Base-by-base conservation (phyloP, 805 yeast species). In the Babjeviella inositovora region DNA sequence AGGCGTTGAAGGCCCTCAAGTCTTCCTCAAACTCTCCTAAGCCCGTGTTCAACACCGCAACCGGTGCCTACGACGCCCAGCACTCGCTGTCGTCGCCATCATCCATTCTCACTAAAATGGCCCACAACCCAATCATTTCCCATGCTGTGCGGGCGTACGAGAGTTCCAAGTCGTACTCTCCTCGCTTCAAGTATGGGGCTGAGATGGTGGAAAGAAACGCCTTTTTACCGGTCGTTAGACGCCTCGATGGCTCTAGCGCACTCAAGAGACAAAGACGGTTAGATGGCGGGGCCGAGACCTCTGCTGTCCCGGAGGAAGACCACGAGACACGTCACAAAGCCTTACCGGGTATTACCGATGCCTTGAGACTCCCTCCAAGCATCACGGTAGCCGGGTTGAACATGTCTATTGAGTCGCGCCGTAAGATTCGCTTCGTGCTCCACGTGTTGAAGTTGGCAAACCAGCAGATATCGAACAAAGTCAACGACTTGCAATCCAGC, bases 401-500 rank as follows among this genome's bases (percentile, higher is more conserved):
- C 19, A 50, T 70, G 41, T 62, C 76, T 0, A 59, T 69, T 26
- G 93, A 81, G 37, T 74, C 85, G 13, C 66, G 80, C 29, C 72
- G 73, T 32, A 61, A 85, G 32, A 41, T 84, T 22, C 71, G 77
- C 17, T 76, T 87, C 38, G 70, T 93, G 36, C 57, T 85, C 22
- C 85, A 82, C 34, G 57, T 85, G 24, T 53, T 84, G 26, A 74
- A 75, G 38, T 54, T 81, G 23, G 95, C 95, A 3, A 84, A 81
- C 38, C 69, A 67, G 27, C 81, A 75, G 35, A 57, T 84, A 15
- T 70, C 74, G 22, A 54, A 63, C 22, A 70, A 81, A 32, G 76
- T 84, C 11, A 57, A 57, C 25, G 60, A 57, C 28, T 51, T 84
- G 19, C 84, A 76, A 37, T 55, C n/a, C n/a, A n/a, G n/a, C n/a